phyloP scores from a whole-genome alignment of 2,329 filamentous ascomycete species.

The Bipolaris gigantea region DNA sequence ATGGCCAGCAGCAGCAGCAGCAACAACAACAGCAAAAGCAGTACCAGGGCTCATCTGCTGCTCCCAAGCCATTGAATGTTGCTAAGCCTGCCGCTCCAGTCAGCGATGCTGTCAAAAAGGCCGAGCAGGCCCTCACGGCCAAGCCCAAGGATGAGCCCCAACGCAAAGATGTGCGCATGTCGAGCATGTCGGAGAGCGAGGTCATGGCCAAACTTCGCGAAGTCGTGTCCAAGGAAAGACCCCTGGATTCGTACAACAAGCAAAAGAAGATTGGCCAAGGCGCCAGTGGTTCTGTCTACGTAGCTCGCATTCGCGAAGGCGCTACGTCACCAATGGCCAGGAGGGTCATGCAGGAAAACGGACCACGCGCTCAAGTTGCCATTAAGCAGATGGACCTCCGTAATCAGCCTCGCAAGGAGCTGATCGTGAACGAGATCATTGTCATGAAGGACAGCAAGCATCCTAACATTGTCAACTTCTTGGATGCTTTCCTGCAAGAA shows the following conservation, averaged over 20 bases:
- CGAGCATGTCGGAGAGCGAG: constrained; percentile 94
- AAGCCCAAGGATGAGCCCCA: constrained; percentile 71
- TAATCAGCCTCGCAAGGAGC: constrained; percentile 93
- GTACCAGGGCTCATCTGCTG: constrained; percentile 50
- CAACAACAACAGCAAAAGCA: constrained; percentile 42
- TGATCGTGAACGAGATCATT: constrained; percentile 99
- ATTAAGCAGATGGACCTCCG: constrained; percentile 99
- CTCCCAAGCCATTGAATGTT: constrained; percentile 59
- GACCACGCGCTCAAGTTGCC: constrained; percentile 83
- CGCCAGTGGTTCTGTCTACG: constrained; percentile 96
- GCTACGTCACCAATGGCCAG: constrained; percentile 80
- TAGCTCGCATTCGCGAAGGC: constrained; percentile 89
- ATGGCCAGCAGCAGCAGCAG: constrained; percentile 46
- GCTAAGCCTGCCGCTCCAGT: constrained; percentile 54
- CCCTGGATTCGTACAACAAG: constrained; percentile 94
- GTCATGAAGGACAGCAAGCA: constrained; percentile 99
- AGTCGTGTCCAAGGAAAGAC: constrained; percentile 93
- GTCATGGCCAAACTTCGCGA: constrained; percentile 96
- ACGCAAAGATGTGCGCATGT: constrained; percentile 95
- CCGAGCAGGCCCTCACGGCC: constrained; percentile 78
- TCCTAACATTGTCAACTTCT: constrained; percentile 97
- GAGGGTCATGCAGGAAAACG: constrained; percentile 76
- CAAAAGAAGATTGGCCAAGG: constrained; percentile 99
- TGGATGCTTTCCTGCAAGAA: constrained; percentile 95
- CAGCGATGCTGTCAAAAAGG: constrained; percentile 78